These are phyloP conservation scores for Misopates orontium DNA, from an alignment of 257 asterid species.

Conservation along the genomic window DNA sequence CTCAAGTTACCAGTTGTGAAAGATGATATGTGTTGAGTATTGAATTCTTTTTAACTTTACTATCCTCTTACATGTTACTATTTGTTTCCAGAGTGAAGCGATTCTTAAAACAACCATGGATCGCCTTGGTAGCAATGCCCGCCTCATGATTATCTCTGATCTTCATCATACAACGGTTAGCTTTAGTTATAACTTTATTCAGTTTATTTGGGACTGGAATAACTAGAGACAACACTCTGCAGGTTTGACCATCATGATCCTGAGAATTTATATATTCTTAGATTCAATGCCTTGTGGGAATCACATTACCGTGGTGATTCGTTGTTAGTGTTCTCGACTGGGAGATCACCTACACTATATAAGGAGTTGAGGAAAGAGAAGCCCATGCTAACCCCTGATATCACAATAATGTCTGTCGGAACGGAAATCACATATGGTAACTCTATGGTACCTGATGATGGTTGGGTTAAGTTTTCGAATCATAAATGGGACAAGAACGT, in stretches of 20 bases:
- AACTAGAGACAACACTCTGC: constrained; percentile 35
- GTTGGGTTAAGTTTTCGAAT: constrained; percentile 81
- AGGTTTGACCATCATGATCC: constrained; percentile 95
- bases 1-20: no score
- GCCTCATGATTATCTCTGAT: constrained; percentile 94
- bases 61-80: background rate
- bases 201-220: constrained; percentile 20
- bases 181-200: constrained; percentile 12
- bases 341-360: constrained; percentile 95
- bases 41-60: no score
- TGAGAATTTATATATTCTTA: constrained; percentile 76
- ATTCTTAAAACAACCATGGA: constrained; percentile 50
- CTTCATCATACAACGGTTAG: constrained; percentile 96
- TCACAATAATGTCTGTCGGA: constrained; percentile 93
- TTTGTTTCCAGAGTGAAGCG: constrained; percentile 46
- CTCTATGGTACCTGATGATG: constrained; percentile 90
- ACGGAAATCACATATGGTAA: constrained; percentile 97
- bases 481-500: constrained; percentile 89
- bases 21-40: no score
- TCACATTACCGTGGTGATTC: constrained; percentile 77
- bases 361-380: constrained; percentile 91
- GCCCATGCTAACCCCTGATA: constrained; percentile 97
- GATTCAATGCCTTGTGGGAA: constrained; percentile 97
- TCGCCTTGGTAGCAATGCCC: constrained; percentile 69
- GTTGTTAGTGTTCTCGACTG: constrained; percentile 93